Evolutionary conservation across 2,329 filamentous ascomycete species (phyloP), one percentile per base, ranked within the genome.

Genomic region (Ophiobolus disseminans): DNA sequence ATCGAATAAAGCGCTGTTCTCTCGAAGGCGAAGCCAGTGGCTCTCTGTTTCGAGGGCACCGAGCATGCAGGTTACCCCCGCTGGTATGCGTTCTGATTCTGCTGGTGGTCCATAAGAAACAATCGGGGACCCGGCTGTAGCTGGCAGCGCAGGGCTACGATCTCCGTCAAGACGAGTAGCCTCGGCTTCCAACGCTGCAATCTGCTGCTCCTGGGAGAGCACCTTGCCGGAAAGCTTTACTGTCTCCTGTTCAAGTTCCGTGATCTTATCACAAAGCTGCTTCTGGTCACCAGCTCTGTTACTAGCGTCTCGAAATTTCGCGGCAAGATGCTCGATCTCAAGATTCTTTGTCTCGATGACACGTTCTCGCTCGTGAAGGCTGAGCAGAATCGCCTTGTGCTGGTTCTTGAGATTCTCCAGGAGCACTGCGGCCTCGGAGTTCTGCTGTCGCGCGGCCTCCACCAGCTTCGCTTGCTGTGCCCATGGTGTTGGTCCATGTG

Each of bases 281-380:
- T 51, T 38, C 13, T 65, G 48, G 39, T 67, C 65, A 13, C 57
- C 14, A 57, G 58, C 49, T 66, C 70, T 26, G 53, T 53, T 45
- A 9, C 58, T 39, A 19, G 62, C 63, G 42, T 72, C 66, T 10
- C 61, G 57, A 37, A 63, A 60, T 52, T 68, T 66, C 22, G 90
- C 89, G 72, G 96, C 90, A 28, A 97, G 85, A 31, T 94, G 90
- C 73, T 97, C 93, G 60, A 97, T 96, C 73, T 94, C 92, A 60
- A 97, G 60, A 17, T 69, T 62, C 40, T 70, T 70, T 1, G 68
- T 72, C 21, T 70, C 88, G n/a, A 87, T 84, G 19, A 90, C 83
- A 49, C 95, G 93, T 71, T 95, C 91, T 42, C 96, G 84, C 26
- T 87, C 86, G 69, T 92, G 89, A 30, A 82, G 69, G 48, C 77